Evolutionary conservation across 106 monocot species (phyloP), one percentile per base, ranked within the genome.

Genomic region (Iris macrosiphon): DNA sequence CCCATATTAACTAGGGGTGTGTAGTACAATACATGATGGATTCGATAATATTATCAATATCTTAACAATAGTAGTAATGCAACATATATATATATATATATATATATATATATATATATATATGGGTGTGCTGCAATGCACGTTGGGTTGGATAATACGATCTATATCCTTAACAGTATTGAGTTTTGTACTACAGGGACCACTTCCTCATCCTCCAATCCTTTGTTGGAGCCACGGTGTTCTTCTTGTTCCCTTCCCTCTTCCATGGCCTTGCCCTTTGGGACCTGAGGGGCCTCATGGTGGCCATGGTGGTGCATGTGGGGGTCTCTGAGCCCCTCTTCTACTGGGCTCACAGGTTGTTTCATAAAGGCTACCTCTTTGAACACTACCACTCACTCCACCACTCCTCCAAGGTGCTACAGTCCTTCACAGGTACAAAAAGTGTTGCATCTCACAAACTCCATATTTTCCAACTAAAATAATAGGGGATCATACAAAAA

Each of bases 381-480:
- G 31, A 54, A 6, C 40, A 66, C 50, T 90, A 96, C 65, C 96
- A 96, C 55, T 72, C 74, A 22, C 33, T 79, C 6, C 89, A 96
- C 60, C 95, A 96, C 59, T 89, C 95, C 4, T 59, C 62, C 17
- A 34, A 12, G 11, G 74, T 86, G 24, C 85, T 82, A 15, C 85
- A 82, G 43, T 23, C 89, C 1, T 73, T 90, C 52, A 90, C 96
- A 63, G 95, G 95, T 89, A 66, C 32, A n/a, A n/a, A n/a, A n/a
- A n/a, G n/a, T n/a, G n/a, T n/a, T n/a, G n/a, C n/a, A n/a, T n/a
- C n/a, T n/a, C n/a, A n/a, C n/a, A n/a, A n/a, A n/a, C n/a, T n/a
- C n/a, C n/a, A n/a, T n/a, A n/a, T n/a, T n/a, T n/a, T n/a, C n/a
- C n/a, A n/a, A n/a, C n/a, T n/a, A n/a, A n/a, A n/a, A n/a, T n/a